These are phyloP conservation scores for Pseudomonodictys pantanalensis DNA, from an alignment of 495 filamentous ascomycete genomes.

Conservation along the genomic window DNA sequence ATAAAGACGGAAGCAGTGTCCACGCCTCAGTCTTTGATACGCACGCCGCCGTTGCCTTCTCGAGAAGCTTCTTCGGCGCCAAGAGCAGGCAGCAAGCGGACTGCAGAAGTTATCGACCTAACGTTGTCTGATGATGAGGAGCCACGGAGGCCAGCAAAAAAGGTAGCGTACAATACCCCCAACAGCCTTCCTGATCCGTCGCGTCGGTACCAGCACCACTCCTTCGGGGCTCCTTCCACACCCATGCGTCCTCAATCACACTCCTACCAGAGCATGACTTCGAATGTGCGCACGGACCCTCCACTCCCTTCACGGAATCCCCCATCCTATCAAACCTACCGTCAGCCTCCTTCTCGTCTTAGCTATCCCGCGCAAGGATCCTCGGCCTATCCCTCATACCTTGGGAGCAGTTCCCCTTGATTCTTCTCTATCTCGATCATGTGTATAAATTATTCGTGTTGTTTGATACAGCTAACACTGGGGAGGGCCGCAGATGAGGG, in stretches of 20 bases:
- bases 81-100: slow-evolving; percentile 27
- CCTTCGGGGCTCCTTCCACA: slow-evolving; percentile 7
- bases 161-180: slow-evolving; percentile 35
- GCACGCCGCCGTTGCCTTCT: slow-evolving; percentile 29
- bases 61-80: slow-evolving; percentile 31
- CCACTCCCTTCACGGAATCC: neutral
- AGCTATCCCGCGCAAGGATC: slow-evolving; percentile 17
- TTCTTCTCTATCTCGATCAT: neutral
- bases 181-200: slow-evolving; percentile 29
- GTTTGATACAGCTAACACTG: neutral
- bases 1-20: slow-evolving; percentile 26
- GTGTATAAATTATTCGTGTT: neutral
- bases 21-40: slow-evolving; percentile 17
- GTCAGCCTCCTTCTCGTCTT: slow-evolving; percentile 7
- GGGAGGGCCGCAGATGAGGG: neutral
- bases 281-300: neutral
- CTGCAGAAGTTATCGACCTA: slow-evolving; percentile 35
- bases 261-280: slow-evolving; percentile 6
- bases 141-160: slow-evolving; percentile 29
- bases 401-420: slow-evolving; percentile 13
- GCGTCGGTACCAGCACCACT: slow-evolving; percentile 11
- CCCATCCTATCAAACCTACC: neutral
- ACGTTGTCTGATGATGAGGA: slow-evolving; percentile 34
- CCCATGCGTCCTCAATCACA: slow-evolving; percentile 14
- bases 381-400: slow-evolving; percentile 1